Evolutionary conservation across 2,329 filamentous ascomycete genomes (phyloP).

Genomic region (Fusarium solani-melongenae): DNA sequence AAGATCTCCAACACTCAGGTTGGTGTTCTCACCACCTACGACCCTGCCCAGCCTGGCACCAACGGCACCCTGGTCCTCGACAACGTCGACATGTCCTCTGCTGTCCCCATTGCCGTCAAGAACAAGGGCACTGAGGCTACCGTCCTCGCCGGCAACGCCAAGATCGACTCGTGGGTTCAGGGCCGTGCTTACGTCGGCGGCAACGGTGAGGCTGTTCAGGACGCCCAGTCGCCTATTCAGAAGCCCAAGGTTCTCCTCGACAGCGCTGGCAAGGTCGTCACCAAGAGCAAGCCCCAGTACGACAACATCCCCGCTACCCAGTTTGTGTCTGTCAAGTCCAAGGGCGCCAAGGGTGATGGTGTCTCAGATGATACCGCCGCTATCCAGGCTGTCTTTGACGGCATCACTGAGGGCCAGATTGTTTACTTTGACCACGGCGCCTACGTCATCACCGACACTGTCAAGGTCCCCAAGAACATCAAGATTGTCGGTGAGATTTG

Average conservation of each 20-base stretch:
- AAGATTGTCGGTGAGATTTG: conserved; percentile 93
- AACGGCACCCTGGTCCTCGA: conserved; percentile 88
- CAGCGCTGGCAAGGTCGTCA: conserved; percentile 75
- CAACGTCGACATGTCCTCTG: conserved; percentile 84
- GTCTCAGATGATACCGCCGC: conserved; percentile 86
- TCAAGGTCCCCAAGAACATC: conserved; percentile 81
- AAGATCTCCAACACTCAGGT: conserved; percentile 78
- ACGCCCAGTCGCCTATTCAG: conserved; percentile 59
- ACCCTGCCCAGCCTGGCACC: conserved; percentile 68
- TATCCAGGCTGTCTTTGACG: conserved; percentile 82
- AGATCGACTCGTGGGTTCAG: conserved; percentile 80
- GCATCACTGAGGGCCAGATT: conserved; percentile 70
- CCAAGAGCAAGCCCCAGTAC: conserved; percentile 91
- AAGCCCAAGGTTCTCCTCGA: conserved; percentile 77
- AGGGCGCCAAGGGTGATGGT: conserved; percentile 90
- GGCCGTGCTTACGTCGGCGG: conserved; percentile 75
- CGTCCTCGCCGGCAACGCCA: conserved; percentile 76
- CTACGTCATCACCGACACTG: conserved; percentile 76
- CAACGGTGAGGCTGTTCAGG: conserved; percentile 68
- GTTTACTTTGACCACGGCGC: conserved; percentile 82
- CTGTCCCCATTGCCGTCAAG: conserved; percentile 74
- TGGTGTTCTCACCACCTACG: conserved; percentile 82
- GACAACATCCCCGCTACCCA: conserved; percentile 70
- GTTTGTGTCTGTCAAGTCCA: conserved; percentile 85
- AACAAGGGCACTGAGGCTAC: conserved; percentile 64